Base-by-base conservation (phyloP, 1,284 basidiomycete species). In the Cutaneotrichosporon dermatis region DNA sequence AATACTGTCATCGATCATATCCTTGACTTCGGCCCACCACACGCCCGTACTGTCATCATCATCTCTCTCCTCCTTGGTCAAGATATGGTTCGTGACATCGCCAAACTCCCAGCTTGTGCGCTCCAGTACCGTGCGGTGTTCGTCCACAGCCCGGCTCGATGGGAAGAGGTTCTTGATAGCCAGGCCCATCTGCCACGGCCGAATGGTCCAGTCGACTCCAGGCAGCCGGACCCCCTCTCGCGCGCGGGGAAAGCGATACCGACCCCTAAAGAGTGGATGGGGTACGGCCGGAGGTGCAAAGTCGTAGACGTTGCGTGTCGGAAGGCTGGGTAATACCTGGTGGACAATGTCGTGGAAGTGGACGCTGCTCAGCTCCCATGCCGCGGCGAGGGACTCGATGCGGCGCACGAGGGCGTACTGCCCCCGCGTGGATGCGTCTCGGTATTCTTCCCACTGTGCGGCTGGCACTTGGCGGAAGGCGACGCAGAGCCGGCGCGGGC, bases 141-240 rank as follows among this genome's bases (percentile, higher is more conserved):
- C 59, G 8, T 51, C 49, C 6, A 45, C 51, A n/a, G 60, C 16
- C 12, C 16, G n/a, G 3, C 45, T 65, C 0, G 66, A 68, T 1
- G 70, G 67, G 46, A 71, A 69, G 33, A 71, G 62, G 54, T 60
- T 62, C 58, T 72, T 70, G 58, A 70, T 62, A 3, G 69, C 63
- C 13, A 63, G 60, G 5, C 55, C 61, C 13, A 69, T 55, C 57
- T 73, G 72, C 72, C 72, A 73, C 2, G 69, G 61, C n/a, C 72
- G 64, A 48, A 66, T 62, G 42, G 59, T 67, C 69, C 69, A 73
- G 12, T 67, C 62, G 7, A 62, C 66, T 13, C 72, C 72, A 0
- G 68, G 66, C 2, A 71, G 54, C 11, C 62, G 62, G 1, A 62
- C 62, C 6, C 65, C 56, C 12, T 54, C 43, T 2, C n/a, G n/a